phyloP scores from a whole-genome alignment of 139 green algal species.

The Tetradesmus lagerheimii region DNA sequence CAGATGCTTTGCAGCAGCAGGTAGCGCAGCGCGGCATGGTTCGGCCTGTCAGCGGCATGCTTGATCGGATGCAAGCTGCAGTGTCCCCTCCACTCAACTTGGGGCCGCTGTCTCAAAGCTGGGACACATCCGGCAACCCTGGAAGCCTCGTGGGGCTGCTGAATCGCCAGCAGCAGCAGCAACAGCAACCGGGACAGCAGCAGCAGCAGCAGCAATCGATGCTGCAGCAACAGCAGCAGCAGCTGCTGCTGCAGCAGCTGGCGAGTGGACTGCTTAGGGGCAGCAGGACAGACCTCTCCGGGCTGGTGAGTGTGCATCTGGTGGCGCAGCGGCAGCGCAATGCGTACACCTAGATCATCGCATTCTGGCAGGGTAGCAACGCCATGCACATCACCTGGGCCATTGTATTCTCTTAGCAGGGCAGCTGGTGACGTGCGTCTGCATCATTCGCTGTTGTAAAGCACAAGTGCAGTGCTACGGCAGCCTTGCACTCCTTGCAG shows the following conservation, averaged over 20 bases:
- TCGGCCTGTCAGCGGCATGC: conserved; percentile 41
- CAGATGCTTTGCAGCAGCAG: conserved; percentile 11
- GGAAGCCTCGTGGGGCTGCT: conserved; percentile 30
- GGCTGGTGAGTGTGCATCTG: conserved; percentile 5
- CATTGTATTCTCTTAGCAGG: no score
- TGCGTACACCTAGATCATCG: not conserved
- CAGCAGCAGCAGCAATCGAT: conserved; percentile 25
- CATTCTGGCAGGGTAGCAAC: no score
- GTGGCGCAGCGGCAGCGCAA: no score
- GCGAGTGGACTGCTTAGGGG: conserved; percentile 35
- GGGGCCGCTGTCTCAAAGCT: conserved; percentile 34
- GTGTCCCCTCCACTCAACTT: conserved; percentile 32
- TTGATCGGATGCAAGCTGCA: conserved; percentile 36
- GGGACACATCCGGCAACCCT: conserved; percentile 34
- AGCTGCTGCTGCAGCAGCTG: conserved; percentile 37
- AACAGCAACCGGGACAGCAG: conserved; percentile 2
- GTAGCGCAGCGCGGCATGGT: conserved; percentile 28
- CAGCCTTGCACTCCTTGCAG: not conserved
- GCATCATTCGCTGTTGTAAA: no score
- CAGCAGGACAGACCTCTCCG: conserved; percentile 17
- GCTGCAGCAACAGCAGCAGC: conserved; percentile 48
- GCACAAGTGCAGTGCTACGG: no score
- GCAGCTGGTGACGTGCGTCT: no score
- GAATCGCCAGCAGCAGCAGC: conserved; percentile 50
- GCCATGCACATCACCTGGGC: no score